Evolutionary conservation across 192 early-diverging fungal species (phyloP).

Genomic region (Mortierella antarctica): DNA sequence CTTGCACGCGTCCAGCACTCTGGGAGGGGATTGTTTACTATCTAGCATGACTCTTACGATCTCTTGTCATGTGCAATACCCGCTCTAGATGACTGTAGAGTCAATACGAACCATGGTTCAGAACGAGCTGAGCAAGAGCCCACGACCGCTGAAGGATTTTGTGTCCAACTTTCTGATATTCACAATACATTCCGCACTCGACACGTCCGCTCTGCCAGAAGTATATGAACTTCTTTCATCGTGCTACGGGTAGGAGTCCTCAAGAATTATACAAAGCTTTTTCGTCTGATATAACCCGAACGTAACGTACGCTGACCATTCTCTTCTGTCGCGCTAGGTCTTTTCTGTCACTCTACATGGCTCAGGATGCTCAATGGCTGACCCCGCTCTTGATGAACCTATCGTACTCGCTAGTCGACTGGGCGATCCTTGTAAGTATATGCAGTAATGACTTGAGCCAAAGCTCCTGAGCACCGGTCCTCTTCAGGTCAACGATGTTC

Average conservation of each 20-base stretch:
- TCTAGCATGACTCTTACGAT: not conserved
- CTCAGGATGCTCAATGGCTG: slow-evolving; percentile 28
- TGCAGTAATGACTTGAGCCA: not conserved
- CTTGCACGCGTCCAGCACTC: no score
- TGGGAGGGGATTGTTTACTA: no score
- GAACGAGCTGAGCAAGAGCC: not conserved
- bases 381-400: slow-evolving; percentile 30
- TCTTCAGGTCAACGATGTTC: no score
- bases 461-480: no score
- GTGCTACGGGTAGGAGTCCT: slow-evolving; percentile 27
- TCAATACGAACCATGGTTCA: slow-evolving; percentile 23
- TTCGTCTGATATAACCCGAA: not conserved
- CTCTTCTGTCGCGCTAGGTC: slow-evolving; percentile 4
- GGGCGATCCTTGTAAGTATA: slow-evolving; percentile 31
- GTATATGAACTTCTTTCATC: slow-evolving; percentile 32
- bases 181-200: slow-evolving; percentile 29
- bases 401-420: slow-evolving; percentile 25
- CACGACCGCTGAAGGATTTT: slow-evolving; percentile 14
- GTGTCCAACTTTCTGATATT: slow-evolving; percentile 37
- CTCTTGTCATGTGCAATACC: not conserved
- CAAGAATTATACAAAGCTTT: not conserved
- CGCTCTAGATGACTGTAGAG: slow-evolving; percentile 23
- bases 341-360: slow-evolving; percentile 20
- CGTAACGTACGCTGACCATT: not conserved
- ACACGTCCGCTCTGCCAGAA: slow-evolving; percentile 3